Percentiles rank a stretch among this genome's conserved stretches.
Conservation (phyloP, 2,329 filamentous ascomycete genomes). For the Tolypocladium nubicola region DNA sequence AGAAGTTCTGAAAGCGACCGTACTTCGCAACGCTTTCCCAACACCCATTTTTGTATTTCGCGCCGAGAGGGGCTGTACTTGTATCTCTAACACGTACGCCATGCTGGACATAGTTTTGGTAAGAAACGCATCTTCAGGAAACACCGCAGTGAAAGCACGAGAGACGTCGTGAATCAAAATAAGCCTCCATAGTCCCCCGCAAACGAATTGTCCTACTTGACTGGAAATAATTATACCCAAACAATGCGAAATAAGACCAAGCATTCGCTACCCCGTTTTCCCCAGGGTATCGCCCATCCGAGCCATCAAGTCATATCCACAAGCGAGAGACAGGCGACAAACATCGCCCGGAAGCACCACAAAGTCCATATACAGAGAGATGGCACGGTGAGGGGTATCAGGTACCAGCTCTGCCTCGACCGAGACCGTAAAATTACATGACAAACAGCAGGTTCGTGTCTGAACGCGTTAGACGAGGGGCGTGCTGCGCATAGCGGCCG, state of each 20-base stretch:
- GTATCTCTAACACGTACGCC: neutral
- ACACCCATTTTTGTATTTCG: neutral
- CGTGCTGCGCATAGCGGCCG: neutral
- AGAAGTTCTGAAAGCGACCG: too few species aligned
- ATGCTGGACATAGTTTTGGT: neutral
- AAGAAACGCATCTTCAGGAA: neutral
- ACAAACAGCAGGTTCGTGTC: constrained; percentile 55
- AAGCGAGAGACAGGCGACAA: neutral
- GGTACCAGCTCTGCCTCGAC: neutral
- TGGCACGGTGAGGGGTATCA: neutral
- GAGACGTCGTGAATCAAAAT: neutral
- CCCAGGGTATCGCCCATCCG: neutral
- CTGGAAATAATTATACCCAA: neutral
- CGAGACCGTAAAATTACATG: constrained; percentile 32
- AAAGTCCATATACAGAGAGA: neutral
- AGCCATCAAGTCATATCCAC: neutral
- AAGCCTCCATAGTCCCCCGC: neutral
- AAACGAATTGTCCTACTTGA: neutral
- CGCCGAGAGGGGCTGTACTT: neutral
- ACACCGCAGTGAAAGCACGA: neutral
- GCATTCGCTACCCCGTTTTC: neutral
- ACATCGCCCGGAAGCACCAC: neutral
- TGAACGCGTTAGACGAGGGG: constrained; percentile 6
- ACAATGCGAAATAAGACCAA: neutral
- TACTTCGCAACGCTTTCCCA: neutral